Evolutionary conservation across 768 basidiomycete genomes (phyloP), one percentile per base, ranked within the genome.

Genomic region (Leccinum ochraceum): DNA sequence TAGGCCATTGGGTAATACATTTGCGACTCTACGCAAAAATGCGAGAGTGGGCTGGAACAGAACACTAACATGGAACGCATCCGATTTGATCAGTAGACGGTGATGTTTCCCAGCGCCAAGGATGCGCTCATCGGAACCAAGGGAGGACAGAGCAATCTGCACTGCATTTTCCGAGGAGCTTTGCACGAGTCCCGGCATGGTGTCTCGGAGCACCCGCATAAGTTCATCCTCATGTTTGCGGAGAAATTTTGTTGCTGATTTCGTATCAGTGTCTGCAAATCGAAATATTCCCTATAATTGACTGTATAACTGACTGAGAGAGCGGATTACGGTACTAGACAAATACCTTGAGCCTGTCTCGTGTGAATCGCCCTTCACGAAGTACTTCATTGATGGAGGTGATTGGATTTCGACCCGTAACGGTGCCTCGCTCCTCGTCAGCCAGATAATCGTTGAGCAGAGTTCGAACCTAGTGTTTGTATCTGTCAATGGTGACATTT

Each of bases 351-450:
- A 83, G 78, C 72, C 80, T 89, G 66, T 98, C 95, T 60, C 94
- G 82, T 26, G 78, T 79, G 64, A 89, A 86, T 66, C 86, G 89
- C 37, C 92, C 91, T 57, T 93, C 92, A 16, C 94, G 84, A 42
- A 99, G 81, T 14, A 93, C 88, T 66, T 98, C 97, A 66, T 95
- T 97, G 72, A 98, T 94, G 1, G 95, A 94, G 0, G 88, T 86
- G 62, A 98, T 89, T 7, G 93, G 92, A 71, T 95, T 94, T 50
- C 94, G 83, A 6, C 91, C 88, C 22, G 91, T 81, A 9, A 86
- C 81, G 6, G 86, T 81, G 9, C 90, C 89, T 75, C 87, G 87
- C 63, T 93, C 89, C 65, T 96, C 95, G 74, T 95, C 92, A n/a
- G 88, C 89, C 2, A 99, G 79, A 76, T 98, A 98, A 74, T 95